These are phyloP conservation scores for Pseudocercospora pini-densiflorae DNA, from an alignment of 2,329 filamentous ascomycete species.

Conservation along the genomic window DNA sequence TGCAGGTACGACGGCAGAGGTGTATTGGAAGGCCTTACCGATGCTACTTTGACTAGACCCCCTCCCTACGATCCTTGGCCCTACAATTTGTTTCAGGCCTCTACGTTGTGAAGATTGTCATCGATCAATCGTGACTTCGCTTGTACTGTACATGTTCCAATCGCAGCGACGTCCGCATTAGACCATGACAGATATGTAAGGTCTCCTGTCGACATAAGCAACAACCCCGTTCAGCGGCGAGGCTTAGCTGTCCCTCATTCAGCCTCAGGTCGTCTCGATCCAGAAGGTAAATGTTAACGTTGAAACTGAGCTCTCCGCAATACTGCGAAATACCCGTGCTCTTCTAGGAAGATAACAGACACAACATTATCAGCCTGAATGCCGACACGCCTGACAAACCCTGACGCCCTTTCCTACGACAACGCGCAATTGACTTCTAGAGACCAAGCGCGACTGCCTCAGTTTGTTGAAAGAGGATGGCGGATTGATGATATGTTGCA, in stretches of 20 bases:
- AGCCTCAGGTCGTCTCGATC: neutral
- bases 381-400: too few species aligned
- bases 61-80: neutral
- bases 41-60: neutral
- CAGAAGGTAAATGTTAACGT: neutral
- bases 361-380: too few species aligned
- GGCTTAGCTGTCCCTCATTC: neutral
- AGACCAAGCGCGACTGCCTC: too few species aligned
- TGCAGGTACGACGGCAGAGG: neutral
- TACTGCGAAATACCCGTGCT: too few species aligned
- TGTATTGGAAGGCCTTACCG: neutral
- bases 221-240: neutral
- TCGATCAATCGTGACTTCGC: neutral
- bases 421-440: too few species aligned
- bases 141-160: neutral
- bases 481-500: too few species aligned
- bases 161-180: too few species aligned
- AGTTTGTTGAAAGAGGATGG: too few species aligned
- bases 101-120: neutral
- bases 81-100: neutral
- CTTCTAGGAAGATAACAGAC: too few species aligned
- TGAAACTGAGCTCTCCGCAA: neutral
- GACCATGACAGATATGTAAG: too few species aligned
- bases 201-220: neutral
- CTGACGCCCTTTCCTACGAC: too few species aligned